Evolutionary conservation across 768 basidiomycete genomes (phyloP).

Genomic region (Tricholoma hemisulphureum): DNA sequence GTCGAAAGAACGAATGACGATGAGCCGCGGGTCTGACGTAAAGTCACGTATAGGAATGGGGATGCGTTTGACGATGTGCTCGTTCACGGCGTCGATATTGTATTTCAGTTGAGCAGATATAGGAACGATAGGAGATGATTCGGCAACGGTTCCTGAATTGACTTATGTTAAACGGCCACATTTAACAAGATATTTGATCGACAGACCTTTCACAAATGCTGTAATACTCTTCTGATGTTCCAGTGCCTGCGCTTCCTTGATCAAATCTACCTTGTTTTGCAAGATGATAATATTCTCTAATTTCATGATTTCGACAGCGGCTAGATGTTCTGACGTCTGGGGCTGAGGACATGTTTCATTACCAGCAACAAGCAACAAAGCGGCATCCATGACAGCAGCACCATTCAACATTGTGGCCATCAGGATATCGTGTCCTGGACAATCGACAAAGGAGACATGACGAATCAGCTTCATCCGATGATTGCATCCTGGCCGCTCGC

Average conservation of each 20-base stretch:
- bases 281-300: conserved; percentile 96
- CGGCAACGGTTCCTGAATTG: conserved; percentile 87
- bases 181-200: background rate
- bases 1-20: conserved; percentile 99
- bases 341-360: conserved; percentile 99
- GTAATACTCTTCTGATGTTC: conserved; percentile 96
- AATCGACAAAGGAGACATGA: conserved; percentile 99
- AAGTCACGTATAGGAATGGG: conserved; percentile 95
- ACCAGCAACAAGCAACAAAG: conserved; percentile 90
- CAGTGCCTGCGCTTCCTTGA: conserved; percentile 90
- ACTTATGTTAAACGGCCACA: background rate
- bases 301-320: conserved; percentile 99
- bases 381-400: conserved; percentile 99
- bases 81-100: conserved; percentile 99
- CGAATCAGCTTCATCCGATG: conserved; percentile 88
- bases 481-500: conserved; percentile 91
- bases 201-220: conserved; percentile 89
- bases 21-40: conserved; percentile 84
- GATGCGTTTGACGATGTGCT: conserved; percentile 96
- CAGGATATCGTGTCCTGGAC: conserved; percentile 97
- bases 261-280: conserved; percentile 98
- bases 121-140: conserved; percentile 96
- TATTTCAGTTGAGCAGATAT: conserved; percentile 99
- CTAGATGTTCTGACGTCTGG: conserved; percentile 97
- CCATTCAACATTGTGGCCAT: conserved; percentile 99